phyloP scores from a whole-genome alignment of 352 stramenopile genomes.

The Pythium grandisporangium region DNA sequence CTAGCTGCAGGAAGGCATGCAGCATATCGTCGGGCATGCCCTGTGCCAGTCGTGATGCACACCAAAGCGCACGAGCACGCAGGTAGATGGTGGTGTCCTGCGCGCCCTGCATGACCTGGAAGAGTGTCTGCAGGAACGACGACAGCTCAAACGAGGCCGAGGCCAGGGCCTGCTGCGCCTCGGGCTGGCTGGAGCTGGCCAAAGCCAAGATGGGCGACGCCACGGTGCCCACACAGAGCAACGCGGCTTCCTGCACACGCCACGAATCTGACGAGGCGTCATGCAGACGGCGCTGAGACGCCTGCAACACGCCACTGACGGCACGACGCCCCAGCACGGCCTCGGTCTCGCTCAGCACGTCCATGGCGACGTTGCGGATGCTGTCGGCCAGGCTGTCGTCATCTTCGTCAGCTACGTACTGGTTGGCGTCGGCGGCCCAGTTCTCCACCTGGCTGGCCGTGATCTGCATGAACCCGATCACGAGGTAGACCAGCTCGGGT shows the following conservation, averaged over 20 bases:
- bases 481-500: constrained; percentile 63
- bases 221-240: constrained; percentile 64
- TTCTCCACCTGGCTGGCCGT: constrained; percentile 58
- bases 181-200: too few species aligned
- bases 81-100: constrained; percentile 61
- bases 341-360: constrained; percentile 59
- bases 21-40: constrained; percentile 72
- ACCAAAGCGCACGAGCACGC: constrained; percentile 71
- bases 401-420: constrained; percentile 81
- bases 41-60: constrained; percentile 57
- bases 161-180: constrained; percentile 40
- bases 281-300: constrained; percentile 54
- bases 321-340: constrained; percentile 52
- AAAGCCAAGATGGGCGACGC: constrained; percentile 43
- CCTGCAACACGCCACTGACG: constrained; percentile 38
- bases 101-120: constrained; percentile 70
- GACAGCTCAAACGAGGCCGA: constrained; percentile 40
- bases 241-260: constrained; percentile 62
- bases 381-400: constrained; percentile 77
- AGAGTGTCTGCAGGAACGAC: constrained; percentile 64
- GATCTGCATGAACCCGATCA: constrained; percentile 84
- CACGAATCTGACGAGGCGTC: constrained; percentile 39
- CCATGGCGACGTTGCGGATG: constrained; percentile 58
- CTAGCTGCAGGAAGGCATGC: constrained; percentile 53
- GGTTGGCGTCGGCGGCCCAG: constrained; percentile 76